These are phyloP conservation scores for Patellaria atrata DNA, from an alignment of 495 filamentous ascomycete genomes.

Conservation along the genomic window DNA sequence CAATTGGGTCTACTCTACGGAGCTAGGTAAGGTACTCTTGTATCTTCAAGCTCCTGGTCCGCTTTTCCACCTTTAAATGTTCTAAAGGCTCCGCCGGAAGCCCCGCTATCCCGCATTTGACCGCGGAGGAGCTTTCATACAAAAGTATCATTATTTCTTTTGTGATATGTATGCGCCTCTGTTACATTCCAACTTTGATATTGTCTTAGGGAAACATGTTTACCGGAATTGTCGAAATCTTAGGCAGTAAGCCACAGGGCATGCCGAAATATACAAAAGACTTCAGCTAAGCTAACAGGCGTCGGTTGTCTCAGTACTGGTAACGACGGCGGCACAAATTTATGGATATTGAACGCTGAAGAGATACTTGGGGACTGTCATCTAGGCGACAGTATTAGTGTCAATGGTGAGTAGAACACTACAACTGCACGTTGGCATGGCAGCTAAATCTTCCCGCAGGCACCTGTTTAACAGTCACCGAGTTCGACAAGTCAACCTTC, in stretches of 20 bases:
- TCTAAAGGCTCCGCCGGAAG: no score
- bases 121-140: no score
- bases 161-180: no score
- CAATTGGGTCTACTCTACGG: no score
- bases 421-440: neutral
- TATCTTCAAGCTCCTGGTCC: no score
- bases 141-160: no score
- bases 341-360: constrained; percentile 66
- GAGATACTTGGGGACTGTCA: constrained; percentile 68
- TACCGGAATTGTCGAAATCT: constrained; percentile 88
- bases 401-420: constrained; percentile 52
- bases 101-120: no score
- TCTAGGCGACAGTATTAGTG: constrained; percentile 80
- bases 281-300: constrained; percentile 22
- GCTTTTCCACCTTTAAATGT: no score
- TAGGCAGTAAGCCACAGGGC: constrained; percentile 62
- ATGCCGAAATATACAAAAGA: constrained; percentile 4
- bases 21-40: no score
- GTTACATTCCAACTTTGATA: no score
- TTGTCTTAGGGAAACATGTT: no score
- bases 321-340: constrained; percentile 65
- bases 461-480: constrained; percentile 82
- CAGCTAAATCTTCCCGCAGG: constrained; percentile 27
- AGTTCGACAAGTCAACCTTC: constrained; percentile 55
- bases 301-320: constrained; percentile 66